Base-by-base conservation (phyloP, 2,329 filamentous ascomycete genomes). In the Cercospora sp. region DNA sequence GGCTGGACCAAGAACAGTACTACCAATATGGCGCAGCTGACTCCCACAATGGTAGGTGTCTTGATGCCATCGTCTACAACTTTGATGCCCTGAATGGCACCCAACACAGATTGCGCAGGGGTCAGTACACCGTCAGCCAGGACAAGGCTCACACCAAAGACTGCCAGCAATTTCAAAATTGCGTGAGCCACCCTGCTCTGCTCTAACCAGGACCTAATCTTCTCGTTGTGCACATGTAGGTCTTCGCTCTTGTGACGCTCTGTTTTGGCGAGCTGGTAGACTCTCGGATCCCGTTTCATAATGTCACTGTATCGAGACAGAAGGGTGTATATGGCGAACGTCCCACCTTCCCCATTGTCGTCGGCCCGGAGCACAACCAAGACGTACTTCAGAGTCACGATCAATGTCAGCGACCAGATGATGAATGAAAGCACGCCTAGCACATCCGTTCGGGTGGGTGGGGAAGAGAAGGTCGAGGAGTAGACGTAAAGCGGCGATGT, bases 281-380 rank as follows among this genome's bases (percentile, higher is more conserved):
- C 81, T 63, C 83, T 83, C 2, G 88, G 87, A 69, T 90, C 88
- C 10, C 82, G 80, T 58, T 85, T 83, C 16, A 85, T 82, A 66
- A 91, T 89, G 70, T 89, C 83, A 66, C 84, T 83, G 77, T 86
- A 88, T 72, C 87, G 82, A 5, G 88, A 84, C 1, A 91, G 82
- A 13, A 91, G 78, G 3, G 86, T 87, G 77, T 90, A 91, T n/a
- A 88, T 84, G 30, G 86, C 87, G 76, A 91, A 91, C 0, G 88
- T 91, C 28, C 89, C 89, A 30, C 89, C 89, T 74, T 91, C 88
- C 45, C 89, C 89, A 74, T 91, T 88, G 69, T 91, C 87, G 75
- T 91, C 89, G 63, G 89, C 89, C 26, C 80, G 81, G 5, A 91
- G 79, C 30, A 91, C 84, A 73, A 91, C 86, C 68, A 90, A 81